Evolutionary conservation across 169 alveolate genomes (phyloP), one percentile per base, ranked within the genome.

Genomic region (Plasmodium vivax): DNA sequence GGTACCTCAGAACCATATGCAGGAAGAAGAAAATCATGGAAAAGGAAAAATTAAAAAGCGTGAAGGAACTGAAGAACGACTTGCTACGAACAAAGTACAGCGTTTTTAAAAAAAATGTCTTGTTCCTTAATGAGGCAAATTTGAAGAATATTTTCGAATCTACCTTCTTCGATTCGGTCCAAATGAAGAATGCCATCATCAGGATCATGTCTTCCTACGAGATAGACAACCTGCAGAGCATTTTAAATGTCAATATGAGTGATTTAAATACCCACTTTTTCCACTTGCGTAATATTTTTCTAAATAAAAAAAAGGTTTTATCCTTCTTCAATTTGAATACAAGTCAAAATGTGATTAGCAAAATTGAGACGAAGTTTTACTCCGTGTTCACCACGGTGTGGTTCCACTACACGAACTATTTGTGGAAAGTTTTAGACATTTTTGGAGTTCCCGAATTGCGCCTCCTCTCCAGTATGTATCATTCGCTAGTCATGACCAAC

Each of bases 391-490:
- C 94, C 45, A 80, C 77, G 27, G 94, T 80, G 14, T 90, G 94
- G 94, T 8, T 90, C 71, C 94, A 90, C 41, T 90, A 90, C 58
- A 90, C 94, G 58, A 90, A 90, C 38, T 90, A 90, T 62, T 90
- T 90, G 74, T 80, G 90, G 51, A 90, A 90, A 58, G 36, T 80
- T 58, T 72, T 90, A 19, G 94, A 90, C 83, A 80, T 90, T 12
- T 90, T 90, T 90, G 45, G 84, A 41, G 47, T 62, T 36, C 56
- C 34, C 10, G 94, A 90, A 90, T 51, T 90, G 34, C 16, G 73
- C 19, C 23, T 90, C 7, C 74, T 90, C 2, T 62, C 94, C 58
- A 41, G 47, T 23, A 90, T 80, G 83, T 90, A 90, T 80, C 74
- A 90, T 68, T 23, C 62, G 5, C 73, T 90, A 10, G 72, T 90